Percentiles rank a stretch among this genome's conserved stretches.
phyloP scores from a whole-genome alignment of 352 stramenopile genomes.

The Pythium inflatum region DNA sequence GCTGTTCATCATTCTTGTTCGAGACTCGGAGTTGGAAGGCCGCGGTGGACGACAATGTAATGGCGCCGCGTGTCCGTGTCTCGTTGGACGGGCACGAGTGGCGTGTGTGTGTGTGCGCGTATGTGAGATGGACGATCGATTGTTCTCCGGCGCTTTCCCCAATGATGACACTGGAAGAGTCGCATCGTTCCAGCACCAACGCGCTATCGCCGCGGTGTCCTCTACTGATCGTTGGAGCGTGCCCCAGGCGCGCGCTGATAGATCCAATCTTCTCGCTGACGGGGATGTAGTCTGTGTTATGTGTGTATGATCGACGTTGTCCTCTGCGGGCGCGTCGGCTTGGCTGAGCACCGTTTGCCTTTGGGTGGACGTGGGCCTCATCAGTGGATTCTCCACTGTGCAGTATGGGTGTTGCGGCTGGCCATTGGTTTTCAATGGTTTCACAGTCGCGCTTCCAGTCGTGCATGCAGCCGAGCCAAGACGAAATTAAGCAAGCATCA shows the following conservation, averaged over 20 bases:
- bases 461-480: constrained; percentile 47
- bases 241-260: constrained; percentile 77
- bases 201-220: constrained; percentile 21
- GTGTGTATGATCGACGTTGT: not conserved
- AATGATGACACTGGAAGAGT: constrained; percentile 32
- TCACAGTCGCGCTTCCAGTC: constrained; percentile 57
- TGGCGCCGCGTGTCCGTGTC: not conserved
- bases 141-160: constrained; percentile 5
- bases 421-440: constrained; percentile 83
- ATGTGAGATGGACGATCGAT: not conserved
- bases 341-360: constrained; percentile 27
- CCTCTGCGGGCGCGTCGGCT: constrained; percentile 25
- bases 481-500: constrained; percentile 69
- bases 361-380: constrained; percentile 49
- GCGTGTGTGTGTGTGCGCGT: not conserved
- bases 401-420: constrained; percentile 72
- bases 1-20: not conserved
- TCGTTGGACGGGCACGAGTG: not conserved
- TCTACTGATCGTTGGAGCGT: constrained; percentile 45
- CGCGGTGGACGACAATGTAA: no score
- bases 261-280: constrained; percentile 79
- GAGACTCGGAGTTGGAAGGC: no score
- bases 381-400: constrained; percentile 14
- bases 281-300: constrained; percentile 36
- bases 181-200: constrained; percentile 36